Evolutionary conservation across 1,139 yeast species (phyloP).

Genomic region (Candida tetrigidarum): DNA sequence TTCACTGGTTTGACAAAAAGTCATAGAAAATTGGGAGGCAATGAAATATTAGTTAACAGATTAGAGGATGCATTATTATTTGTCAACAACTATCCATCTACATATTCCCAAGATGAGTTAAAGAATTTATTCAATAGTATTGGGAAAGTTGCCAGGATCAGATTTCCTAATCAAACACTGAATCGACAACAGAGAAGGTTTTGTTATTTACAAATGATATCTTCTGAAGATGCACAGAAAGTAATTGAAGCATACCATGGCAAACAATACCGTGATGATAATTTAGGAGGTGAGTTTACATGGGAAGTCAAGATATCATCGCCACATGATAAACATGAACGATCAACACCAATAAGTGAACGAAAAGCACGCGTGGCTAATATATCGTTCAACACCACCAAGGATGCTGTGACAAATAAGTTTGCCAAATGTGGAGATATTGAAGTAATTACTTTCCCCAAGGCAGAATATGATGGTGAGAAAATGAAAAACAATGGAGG

Average conservation of each 20-base stretch:
- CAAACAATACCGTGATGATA: conserved; percentile 25
- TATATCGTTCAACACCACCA: conserved; percentile 58
- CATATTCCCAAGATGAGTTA: conserved; percentile 45
- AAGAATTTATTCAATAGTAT: conserved; percentile 41
- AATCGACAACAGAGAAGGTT: conserved; percentile 65
- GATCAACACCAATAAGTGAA: conserved; percentile 20
- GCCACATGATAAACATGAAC: conserved; percentile 17
- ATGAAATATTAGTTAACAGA: conserved; percentile 49
- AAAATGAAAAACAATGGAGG: conserved; percentile 49
- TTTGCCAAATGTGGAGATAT: conserved; percentile 41
- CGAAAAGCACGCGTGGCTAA: conserved; percentile 63
- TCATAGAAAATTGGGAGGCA: conserved; percentile 47
- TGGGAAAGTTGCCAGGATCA: conserved; percentile 55
- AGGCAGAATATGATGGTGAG: conserved; percentile 26
- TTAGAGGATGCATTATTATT: conserved; percentile 56
- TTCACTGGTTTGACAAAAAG: conserved; percentile 66
- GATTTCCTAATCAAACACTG: conserved; percentile 69
- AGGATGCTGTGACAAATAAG: conserved; percentile 27
- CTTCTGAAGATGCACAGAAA: conserved; percentile 45
- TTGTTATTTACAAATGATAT: conserved; percentile 69
- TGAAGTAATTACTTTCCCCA: conserved; percentile 55
- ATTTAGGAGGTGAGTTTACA: conserved; percentile 25
- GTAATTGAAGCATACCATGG: conserved; percentile 55
- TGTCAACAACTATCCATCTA: conserved; percentile 77
- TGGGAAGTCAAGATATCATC: conserved; percentile 63